A percentile compares a stretch with the other conserved stretches of the same genome.
Conservation (phyloP, 306 rosid species). For the Pterocarpus macrocarpus region DNA sequence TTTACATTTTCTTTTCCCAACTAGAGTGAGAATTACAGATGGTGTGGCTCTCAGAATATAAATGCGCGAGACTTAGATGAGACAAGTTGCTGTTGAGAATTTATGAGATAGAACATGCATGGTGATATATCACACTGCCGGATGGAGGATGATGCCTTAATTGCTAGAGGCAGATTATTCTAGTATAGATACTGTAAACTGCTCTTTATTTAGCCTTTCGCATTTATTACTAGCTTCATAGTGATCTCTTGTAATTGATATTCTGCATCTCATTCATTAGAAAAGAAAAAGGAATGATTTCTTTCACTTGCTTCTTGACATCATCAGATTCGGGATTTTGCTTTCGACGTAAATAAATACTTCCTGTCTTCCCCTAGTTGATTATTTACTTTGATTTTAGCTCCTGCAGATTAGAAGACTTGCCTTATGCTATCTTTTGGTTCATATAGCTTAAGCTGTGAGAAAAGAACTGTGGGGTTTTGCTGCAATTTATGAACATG, state of each 20-base stretch:
- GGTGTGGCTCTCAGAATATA: constrained; percentile 35
- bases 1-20: constrained; percentile 19
- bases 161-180: constrained; percentile 45
- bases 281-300: neutral
- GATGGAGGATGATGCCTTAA: constrained; percentile 1
- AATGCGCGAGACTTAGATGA: constrained; percentile 11
- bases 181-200: constrained; percentile 10
- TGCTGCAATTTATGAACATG: constrained; percentile 9
- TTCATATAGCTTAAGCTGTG: too few relatives aligned
- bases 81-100: constrained; percentile 36
- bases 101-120: constrained; percentile 7
- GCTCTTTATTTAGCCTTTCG: constrained; percentile 22
- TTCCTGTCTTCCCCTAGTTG: neutral
- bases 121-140: constrained; percentile 18
- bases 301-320: constrained; percentile 14
- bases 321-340: constrained; percentile 3
- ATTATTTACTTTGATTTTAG: constrained; percentile 9
- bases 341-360: constrained; percentile 10
- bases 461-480: neutral
- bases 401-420: neutral
- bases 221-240: constrained; percentile 25
- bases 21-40: constrained; percentile 40
- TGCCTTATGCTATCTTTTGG: neutral
- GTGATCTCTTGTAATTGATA: constrained; percentile 35
- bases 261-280: constrained; percentile 19